phyloP scores from a whole-genome alignment of 208 protist genomes.

The Kentomonas sorsogonicus region DNA sequence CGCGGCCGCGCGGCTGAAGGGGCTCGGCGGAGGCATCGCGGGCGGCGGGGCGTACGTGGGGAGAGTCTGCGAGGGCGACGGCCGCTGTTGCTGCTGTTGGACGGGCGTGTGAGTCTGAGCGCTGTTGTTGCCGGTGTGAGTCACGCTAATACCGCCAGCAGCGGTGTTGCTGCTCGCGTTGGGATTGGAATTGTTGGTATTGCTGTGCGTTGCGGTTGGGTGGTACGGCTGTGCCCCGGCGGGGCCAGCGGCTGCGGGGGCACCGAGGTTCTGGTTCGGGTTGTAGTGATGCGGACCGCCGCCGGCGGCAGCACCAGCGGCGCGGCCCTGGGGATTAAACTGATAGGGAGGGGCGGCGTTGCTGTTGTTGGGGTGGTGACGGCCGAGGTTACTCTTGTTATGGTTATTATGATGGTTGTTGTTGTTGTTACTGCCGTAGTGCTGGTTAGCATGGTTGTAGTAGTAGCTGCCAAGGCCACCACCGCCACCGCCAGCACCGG shows the following conservation, averaged over 20 bases:
- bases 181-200: conserved; percentile 12
- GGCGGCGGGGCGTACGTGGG: conserved; percentile 3
- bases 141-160: conserved; percentile 31
- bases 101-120: conserved; percentile 16
- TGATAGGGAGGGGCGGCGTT: too few relatives aligned
- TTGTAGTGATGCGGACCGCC: too few relatives aligned
- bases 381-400: too few relatives aligned
- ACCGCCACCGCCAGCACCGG: too few relatives aligned
- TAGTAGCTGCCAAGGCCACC: too few relatives aligned
- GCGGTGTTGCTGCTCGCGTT: not conserved
- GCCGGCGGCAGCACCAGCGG: too few relatives aligned
- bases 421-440: too few relatives aligned
- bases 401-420: too few relatives aligned
- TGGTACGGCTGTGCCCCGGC: conserved; percentile 8
- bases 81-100: conserved; percentile 3
- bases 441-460: too few relatives aligned
- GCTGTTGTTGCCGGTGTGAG: conserved; percentile 30
- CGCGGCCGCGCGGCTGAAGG: not conserved
- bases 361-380: too few relatives aligned
- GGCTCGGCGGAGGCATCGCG: conserved; percentile 2
- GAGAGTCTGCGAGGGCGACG: conserved; percentile 7
- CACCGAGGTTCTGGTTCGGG: conserved; percentile 7
- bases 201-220: too few relatives aligned
- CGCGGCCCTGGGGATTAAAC: too few relatives aligned
- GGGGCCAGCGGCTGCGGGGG: not conserved